Conservation (phyloP, 345 rosid species). For the Sonneratia alba region DNA sequence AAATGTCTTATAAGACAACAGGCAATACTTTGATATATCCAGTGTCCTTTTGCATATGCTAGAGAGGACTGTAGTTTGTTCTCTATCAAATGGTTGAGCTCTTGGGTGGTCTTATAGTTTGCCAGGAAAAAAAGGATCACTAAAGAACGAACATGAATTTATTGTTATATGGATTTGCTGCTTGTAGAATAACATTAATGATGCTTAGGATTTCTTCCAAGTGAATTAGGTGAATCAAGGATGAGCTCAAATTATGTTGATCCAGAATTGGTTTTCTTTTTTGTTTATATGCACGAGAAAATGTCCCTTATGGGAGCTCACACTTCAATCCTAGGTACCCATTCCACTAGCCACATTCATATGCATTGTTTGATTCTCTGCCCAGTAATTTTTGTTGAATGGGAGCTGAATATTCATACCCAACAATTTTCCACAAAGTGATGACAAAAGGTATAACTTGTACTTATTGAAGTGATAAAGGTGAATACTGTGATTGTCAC, state of each 20-base stretch:
- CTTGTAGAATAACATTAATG: background rate
- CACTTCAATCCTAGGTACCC: background rate
- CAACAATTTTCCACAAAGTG: no score
- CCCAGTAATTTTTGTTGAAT: background rate
- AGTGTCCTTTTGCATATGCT: background rate
- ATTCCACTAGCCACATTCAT: background rate
- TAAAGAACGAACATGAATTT: background rate
- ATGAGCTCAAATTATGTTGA: background rate
- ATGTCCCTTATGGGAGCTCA: background rate
- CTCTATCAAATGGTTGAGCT: background rate
- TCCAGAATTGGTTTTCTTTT: background rate
- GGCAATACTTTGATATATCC: background rate
- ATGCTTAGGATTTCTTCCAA: background rate
- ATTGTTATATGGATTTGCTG: background rate
- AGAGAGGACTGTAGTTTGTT: background rate
- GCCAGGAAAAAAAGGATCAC: background rate
- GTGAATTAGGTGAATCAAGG: background rate
- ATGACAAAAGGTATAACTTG: no score
- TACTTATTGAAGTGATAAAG: background rate
- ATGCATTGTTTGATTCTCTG: background rate
- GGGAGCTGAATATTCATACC: background rate
- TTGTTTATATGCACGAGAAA: background rate
- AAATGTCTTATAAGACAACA: background rate
- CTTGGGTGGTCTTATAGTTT: background rate
- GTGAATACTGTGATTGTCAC: background rate